These are phyloP conservation scores for Russula sp. DNA, from an alignment of 768 basidiomycete genomes.

Conservation along the genomic window DNA sequence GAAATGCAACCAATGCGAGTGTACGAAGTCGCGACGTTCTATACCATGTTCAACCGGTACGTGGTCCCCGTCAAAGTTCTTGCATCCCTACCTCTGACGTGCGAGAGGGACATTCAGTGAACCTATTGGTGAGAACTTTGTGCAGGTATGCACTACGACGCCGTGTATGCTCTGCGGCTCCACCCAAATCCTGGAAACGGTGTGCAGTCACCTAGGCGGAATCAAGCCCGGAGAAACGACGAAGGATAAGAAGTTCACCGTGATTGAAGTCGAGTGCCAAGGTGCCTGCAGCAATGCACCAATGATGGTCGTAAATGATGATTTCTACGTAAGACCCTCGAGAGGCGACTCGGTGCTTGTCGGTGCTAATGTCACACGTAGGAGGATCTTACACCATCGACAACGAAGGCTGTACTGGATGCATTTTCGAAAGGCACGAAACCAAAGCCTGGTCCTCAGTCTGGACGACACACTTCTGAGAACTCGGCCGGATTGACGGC, in stretches of 20 bases:
- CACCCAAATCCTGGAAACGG: slow-evolving; percentile 81
- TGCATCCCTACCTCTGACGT: not conserved
- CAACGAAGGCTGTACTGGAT: slow-evolving; percentile 73
- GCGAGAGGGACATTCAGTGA: slow-evolving; percentile 43
- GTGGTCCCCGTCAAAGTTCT: slow-evolving; percentile 18
- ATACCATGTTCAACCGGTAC: slow-evolving; percentile 99
- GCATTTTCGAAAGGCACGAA: slow-evolving; percentile 75
- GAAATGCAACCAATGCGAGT: slow-evolving; percentile 98
- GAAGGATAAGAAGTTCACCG: slow-evolving; percentile 91
- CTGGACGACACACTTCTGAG: slow-evolving; percentile 78
- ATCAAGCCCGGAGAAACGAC: slow-evolving; percentile 91
- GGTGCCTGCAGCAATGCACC: slow-evolving; percentile 98
- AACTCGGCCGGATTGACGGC: slow-evolving; percentile 89
- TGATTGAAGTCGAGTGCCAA: slow-evolving; percentile 97
- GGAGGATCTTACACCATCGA: slow-evolving; percentile 78
- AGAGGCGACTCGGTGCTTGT: slow-evolving; percentile 14
- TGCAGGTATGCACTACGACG: slow-evolving; percentile 98
- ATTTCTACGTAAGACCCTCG: slow-evolving; percentile 72
- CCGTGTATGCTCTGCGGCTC: slow-evolving; percentile 96
- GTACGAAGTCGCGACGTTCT: slow-evolving; percentile 98
- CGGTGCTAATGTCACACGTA: slow-evolving; percentile 27
- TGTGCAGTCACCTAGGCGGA: slow-evolving; percentile 73
- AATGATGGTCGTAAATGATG: slow-evolving; percentile 93
- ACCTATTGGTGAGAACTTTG: slow-evolving; percentile 88
- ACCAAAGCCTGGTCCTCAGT: slow-evolving; percentile 92